Base-by-base conservation (phyloP, 805 yeast genomes). In the Tanozyma kutaoensis region DNA sequence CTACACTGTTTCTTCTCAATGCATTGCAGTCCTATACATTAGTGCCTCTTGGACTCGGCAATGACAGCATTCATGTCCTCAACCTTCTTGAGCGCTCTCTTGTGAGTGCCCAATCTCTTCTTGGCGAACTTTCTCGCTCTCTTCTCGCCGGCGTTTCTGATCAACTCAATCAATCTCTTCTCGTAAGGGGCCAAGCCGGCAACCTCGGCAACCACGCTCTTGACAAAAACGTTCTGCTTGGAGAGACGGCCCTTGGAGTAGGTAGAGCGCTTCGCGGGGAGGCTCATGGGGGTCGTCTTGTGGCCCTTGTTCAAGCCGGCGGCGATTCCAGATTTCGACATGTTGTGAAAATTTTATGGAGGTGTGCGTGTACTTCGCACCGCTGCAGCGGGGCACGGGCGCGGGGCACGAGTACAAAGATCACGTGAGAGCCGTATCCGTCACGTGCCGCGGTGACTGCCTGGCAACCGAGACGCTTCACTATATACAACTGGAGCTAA, bases 121-220 rank as follows among this genome's bases (percentile, higher is more conserved):
- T 91, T 91, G 48, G 97, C 96, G 61, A 91, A 85, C 85, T 91
- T 91, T 84, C 91, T 82, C 50, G 99, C 98, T 76, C 97, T 91
- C 93, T 91, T 91, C 73, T 91, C 99, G 77, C 95, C 95, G 63
- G 95, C 86, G 74, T 93, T 91, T 78, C 98, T 91, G 79, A 91
- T 76, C 71, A 91, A 76, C 73, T 91, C 99, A 58, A 93, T 80
- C 63, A 91, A 77, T 73, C 99, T 86, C 76, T 95, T 86, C 75
- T 91, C 99, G 69, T 91, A 91, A 69, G 99, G 98, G 46, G 99
- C 95, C 60, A 91, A 76, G 64, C 98, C 98, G 50, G 94, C 70
- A 52, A 91, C 96, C 72, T 91, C 99, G 62, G 77, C 76, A 64
- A 91, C 93, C 42, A 91, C 69, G 55, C 77, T 72, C 68, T 98